Conservation (phyloP, 2,329 filamentous ascomycete genomes). For the Trichoderma lentiforme region DNA sequence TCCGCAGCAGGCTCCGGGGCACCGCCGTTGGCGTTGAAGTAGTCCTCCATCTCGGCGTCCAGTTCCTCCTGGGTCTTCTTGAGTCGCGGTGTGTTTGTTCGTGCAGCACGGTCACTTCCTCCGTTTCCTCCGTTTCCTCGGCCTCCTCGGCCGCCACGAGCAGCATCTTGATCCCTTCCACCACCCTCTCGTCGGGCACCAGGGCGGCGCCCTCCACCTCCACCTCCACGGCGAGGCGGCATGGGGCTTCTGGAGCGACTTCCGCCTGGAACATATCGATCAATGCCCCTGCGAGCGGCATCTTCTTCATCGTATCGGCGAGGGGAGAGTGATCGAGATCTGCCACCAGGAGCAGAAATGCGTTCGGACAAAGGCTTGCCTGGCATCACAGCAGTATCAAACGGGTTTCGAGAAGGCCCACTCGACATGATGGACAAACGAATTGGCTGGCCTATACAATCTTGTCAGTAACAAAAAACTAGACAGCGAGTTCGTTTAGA, state of each 20-base stretch:
- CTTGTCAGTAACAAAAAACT: neutral
- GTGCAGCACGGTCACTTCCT: slow-evolving; percentile 39
- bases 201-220: slow-evolving; percentile 40
- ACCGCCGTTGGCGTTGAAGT: slow-evolving; percentile 59
- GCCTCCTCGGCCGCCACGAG: slow-evolving; percentile 35
- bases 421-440: slow-evolving; percentile 63
- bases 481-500: neutral
- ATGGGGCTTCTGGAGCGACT: slow-evolving; percentile 59
- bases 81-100: slow-evolving; percentile 59
- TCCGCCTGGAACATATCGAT: slow-evolving; percentile 71
- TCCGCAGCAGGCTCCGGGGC: slow-evolving; percentile 21
- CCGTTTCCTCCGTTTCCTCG: slow-evolving; percentile 21
- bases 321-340: slow-evolving; percentile 63
- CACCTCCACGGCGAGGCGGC: slow-evolving; percentile 48
- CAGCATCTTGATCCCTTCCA: slow-evolving; percentile 32
- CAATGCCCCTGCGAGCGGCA: slow-evolving; percentile 64
- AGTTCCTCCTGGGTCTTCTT: slow-evolving; percentile 89
- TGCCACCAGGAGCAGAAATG: slow-evolving; percentile 51
- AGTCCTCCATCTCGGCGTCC: slow-evolving; percentile 96
- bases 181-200: slow-evolving; percentile 44
- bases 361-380: slow-evolving; percentile 58
- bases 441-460: slow-evolving; percentile 68
- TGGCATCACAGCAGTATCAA: slow-evolving; percentile 54
- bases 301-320: slow-evolving; percentile 51
- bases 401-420: slow-evolving; percentile 51